A percentile compares a stretch with the other conserved stretches of the same genome.
Evolutionary conservation across 2,329 filamentous ascomycete genomes (phyloP).

Genomic region (Fusarium bulbicola): DNA sequence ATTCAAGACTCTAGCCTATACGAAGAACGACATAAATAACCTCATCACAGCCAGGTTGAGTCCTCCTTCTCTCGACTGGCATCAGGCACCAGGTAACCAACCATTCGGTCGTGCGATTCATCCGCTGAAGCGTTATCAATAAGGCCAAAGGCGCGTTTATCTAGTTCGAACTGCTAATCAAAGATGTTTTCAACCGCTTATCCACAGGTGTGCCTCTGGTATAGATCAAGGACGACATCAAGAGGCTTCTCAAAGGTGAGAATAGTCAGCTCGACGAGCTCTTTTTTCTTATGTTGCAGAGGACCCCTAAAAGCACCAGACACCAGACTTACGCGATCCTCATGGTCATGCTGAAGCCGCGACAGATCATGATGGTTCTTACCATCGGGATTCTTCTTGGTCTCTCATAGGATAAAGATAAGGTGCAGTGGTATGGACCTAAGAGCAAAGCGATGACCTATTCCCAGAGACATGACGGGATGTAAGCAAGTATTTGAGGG

Average conservation of each 20-base stretch:
- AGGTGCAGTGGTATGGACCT: not conserved
- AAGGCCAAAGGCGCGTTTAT: not conserved
- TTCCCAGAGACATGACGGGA: not conserved
- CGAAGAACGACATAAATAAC: too few species aligned
- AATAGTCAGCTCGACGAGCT: not conserved
- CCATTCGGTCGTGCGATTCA: not conserved
- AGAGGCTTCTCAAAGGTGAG: not conserved
- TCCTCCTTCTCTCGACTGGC: not conserved
- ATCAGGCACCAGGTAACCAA: not conserved
- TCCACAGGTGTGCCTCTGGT: not conserved
- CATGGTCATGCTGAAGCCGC: not conserved
- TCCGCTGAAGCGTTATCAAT: not conserved
- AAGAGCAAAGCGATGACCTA: not conserved
- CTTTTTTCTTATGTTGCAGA: not conserved
- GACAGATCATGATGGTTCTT: not conserved
- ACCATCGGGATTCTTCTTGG: not conserved
- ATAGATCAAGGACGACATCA: not conserved
- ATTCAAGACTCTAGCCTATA: too few species aligned
- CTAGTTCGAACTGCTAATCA: not conserved
- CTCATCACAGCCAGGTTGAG: not conserved
- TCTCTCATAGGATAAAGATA: not conserved
- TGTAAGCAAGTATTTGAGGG: not conserved
- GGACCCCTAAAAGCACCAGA: not conserved
- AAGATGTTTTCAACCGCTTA: not conserved
- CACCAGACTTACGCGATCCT: accelerated